phyloP scores from a whole-genome alignment of 257 asterid genomes.

The Echium plantagineum region DNA sequence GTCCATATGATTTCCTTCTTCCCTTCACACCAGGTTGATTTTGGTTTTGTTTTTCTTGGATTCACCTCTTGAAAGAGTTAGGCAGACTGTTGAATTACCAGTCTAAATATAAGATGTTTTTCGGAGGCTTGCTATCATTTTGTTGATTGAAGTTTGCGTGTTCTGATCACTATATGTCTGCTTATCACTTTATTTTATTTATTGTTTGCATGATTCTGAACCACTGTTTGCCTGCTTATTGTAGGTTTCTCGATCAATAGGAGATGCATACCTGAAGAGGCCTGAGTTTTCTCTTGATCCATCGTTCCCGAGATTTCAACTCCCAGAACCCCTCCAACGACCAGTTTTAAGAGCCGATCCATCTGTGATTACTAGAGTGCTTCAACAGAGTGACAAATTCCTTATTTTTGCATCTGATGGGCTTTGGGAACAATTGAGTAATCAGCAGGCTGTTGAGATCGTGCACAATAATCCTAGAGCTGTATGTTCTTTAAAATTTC shows the following conservation, averaged over 20 bases:
- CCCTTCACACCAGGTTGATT: too few species aligned
- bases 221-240: constrained; percentile 7
- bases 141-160: neutral
- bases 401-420: constrained; percentile 85
- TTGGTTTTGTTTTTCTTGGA: too few species aligned
- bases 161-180: neutral
- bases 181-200: neutral
- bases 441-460: constrained; percentile 65
- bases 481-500: constrained; percentile 21
- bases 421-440: constrained; percentile 71
- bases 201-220: neutral
- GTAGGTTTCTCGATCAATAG: constrained; percentile 80
- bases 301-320: constrained; percentile 34
- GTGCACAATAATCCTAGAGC: constrained; percentile 59
- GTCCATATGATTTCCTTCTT: too few species aligned
- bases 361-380: constrained; percentile 25
- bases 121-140: neutral
- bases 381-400: constrained; percentile 50
- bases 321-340: constrained; percentile 43
- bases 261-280: constrained; percentile 80
- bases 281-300: constrained; percentile 56
- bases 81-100: too few species aligned
- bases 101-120: too few species aligned
- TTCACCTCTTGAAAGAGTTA: too few species aligned
- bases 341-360: constrained; percentile 78